Evolutionary conservation across 176 grass and related monocot genomes (phyloP), one percentile per base, ranked within the genome.

Genomic region (Cenchrus purpureus): DNA sequence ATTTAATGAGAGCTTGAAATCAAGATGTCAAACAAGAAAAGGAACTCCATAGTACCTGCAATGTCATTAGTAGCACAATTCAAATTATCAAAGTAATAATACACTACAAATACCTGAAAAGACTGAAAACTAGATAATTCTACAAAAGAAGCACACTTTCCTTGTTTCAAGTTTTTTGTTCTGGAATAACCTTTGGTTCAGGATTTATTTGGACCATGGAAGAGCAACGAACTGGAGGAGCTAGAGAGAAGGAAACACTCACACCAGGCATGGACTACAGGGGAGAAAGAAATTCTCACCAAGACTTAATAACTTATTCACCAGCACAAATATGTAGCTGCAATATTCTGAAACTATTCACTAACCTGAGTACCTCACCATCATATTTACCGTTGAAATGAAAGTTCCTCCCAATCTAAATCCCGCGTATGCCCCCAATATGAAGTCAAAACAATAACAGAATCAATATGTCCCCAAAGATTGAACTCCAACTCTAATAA

Each of bases 21-120:
- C 89, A 91, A 79, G 75, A 65, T 70, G 72, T 82, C 88, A 90
- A 90, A 82, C 78, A 90, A 90, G 89, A 80, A 91, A 91, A 80
- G 12, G 80, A 90, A 84, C 40, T 80, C 54, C 76, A 77, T 84
- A 84, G 85, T 84, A 91, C 89, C 89, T 91, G 89, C 85, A 91
- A 91, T 84, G 64, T 84, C 85, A 87, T 84, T 79, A 80, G 55
- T 69, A 84, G 63, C 45, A 84, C 32, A 84, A 77, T 91, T 87
- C 75, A 87, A 80, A 87, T 79, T 3, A 79, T 84, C 12, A 37
- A 79, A 78, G 31, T 87, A 87, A 61, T 69, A 74, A 83, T 52
- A 71, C 55, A n/a, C 54, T 69, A 83, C 32, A 64, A 79, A 68
- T 63, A 91, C 84, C 61, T 84, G 7, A 9, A 52, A 78, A 32